phyloP scores from a whole-genome alignment of 352 stramenopile genomes.

The Phytophthora lateralis region DNA sequence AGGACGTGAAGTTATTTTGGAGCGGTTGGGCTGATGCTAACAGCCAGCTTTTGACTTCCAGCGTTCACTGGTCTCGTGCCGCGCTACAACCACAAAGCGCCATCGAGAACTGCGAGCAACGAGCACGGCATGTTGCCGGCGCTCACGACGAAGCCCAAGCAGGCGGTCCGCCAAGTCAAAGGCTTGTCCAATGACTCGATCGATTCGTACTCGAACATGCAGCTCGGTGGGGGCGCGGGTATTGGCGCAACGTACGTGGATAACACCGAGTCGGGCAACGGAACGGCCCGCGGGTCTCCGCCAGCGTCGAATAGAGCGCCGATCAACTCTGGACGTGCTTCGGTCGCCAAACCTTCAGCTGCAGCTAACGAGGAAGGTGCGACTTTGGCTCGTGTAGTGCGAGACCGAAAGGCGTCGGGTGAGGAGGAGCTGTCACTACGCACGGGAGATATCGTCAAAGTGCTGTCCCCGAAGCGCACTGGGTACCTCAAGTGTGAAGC shows the following conservation, averaged over 20 bases:
- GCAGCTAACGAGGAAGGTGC: conserved; percentile 20
- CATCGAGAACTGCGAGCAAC: conserved; percentile 3
- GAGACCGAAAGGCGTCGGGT: conserved; percentile 75
- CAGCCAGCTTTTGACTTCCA: conserved; percentile 6
- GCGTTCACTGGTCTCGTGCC: neutral
- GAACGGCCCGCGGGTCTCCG: conserved; percentile 26
- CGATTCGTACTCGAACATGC: conserved; percentile 81
- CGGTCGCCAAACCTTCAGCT: conserved; percentile 21
- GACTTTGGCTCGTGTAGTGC: conserved; percentile 61
- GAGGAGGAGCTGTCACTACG: conserved; percentile 76
- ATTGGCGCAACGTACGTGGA: conserved; percentile 53
- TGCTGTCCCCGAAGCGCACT: conserved; percentile 80
- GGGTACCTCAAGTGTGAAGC: conserved; percentile 86
- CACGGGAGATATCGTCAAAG: conserved; percentile 68
- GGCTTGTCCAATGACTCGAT: conserved; percentile 88
- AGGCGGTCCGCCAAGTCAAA: conserved; percentile 79
- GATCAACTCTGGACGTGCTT: conserved; percentile 18
- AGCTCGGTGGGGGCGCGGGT: conserved; percentile 27
- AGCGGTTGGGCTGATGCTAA: conserved; percentile 18
- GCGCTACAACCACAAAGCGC: conserved; percentile 15
- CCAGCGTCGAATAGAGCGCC: conserved; percentile 29
- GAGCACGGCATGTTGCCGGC: conserved; percentile 67
- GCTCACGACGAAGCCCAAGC: conserved; percentile 84
- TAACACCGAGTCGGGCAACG: conserved; percentile 47
- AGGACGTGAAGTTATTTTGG: conserved; percentile 30